A percentile compares a stretch with the other conserved stretches of the same genome.
Conservation (phyloP, 1,284 basidiomycete species). For the Coniferiporia sulphurascens region DNA sequence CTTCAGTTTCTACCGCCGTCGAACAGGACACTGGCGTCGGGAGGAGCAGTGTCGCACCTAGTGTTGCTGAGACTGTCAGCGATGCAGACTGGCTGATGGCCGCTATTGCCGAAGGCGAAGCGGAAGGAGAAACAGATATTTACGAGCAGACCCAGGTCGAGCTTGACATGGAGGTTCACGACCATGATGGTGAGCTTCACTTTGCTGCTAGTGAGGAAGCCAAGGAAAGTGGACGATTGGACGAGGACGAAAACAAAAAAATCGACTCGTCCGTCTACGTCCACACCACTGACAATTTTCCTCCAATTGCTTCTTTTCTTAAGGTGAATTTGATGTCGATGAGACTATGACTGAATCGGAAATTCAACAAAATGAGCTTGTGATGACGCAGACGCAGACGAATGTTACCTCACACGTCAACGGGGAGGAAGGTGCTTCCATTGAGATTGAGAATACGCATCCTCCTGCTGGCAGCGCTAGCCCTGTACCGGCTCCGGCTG, state of each 20-base stretch:
- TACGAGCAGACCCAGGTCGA: slow-evolving; percentile 32
- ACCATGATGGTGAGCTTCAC: slow-evolving; percentile 40
- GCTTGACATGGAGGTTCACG: slow-evolving; percentile 32
- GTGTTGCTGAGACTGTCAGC: slow-evolving; percentile 50
- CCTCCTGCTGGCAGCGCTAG: not conserved
- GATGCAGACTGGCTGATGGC: slow-evolving; percentile 83
- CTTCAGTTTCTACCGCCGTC: slow-evolving; percentile 10
- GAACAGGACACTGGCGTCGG: slow-evolving; percentile 39
- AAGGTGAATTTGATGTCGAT: slow-evolving; percentile 40
- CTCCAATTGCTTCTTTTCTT: slow-evolving; percentile 32
- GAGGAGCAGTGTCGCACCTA: slow-evolving; percentile 60
- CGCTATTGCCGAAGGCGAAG: slow-evolving; percentile 66
- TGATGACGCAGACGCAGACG: slow-evolving; percentile 16
- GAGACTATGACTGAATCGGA: slow-evolving; percentile 19
- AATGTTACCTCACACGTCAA: slow-evolving; percentile 15
- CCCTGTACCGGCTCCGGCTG: not conserved
- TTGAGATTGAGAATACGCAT: slow-evolving; percentile 4
- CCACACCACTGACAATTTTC: slow-evolving; percentile 52
- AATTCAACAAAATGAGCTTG: slow-evolving; percentile 17
- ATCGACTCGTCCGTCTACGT: slow-evolving; percentile 24
- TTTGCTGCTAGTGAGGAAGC: slow-evolving; percentile 29
- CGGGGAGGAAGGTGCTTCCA: slow-evolving; percentile 13
- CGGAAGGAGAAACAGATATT: slow-evolving; percentile 37
- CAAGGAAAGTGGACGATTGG: slow-evolving; percentile 28
- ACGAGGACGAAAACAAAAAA: slow-evolving; percentile 21